phyloP scores from a whole-genome alignment of 2,329 filamentous ascomycete genomes.

The Orbilia ellipsospora region DNA sequence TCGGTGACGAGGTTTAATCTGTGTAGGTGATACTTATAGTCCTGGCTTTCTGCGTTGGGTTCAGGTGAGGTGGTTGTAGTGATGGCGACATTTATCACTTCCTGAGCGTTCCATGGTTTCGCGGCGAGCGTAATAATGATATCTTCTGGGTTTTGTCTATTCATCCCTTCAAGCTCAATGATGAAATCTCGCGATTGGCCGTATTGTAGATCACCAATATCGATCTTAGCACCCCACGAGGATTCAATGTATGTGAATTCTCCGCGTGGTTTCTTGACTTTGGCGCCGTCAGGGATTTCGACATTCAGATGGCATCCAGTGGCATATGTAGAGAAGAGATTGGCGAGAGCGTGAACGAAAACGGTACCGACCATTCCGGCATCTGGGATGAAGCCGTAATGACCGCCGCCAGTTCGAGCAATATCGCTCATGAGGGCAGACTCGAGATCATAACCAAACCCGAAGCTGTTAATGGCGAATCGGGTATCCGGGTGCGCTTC shows the following conservation, averaged over 20 bases:
- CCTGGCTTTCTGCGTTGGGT: slow-evolving; percentile 18
- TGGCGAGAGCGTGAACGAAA: slow-evolving; percentile 72
- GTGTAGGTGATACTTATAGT: slow-evolving; percentile 47
- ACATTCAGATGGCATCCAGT: slow-evolving; percentile 63
- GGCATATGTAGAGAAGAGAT: slow-evolving; percentile 71
- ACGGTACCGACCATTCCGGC: slow-evolving; percentile 73
- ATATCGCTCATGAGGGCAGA: slow-evolving; percentile 72
- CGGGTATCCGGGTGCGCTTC: slow-evolving; percentile 56
- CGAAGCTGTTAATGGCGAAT: slow-evolving; percentile 66
- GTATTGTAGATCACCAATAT: slow-evolving; percentile 68
- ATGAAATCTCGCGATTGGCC: slow-evolving; percentile 71
- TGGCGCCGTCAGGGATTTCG: slow-evolving; percentile 58
- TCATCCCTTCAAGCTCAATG: slow-evolving; percentile 43
- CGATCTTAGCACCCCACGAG: slow-evolving; percentile 54
- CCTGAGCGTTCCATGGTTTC: slow-evolving; percentile 56
- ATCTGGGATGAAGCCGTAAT: slow-evolving; percentile 72
- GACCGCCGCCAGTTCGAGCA: slow-evolving; percentile 69
- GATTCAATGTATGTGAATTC: slow-evolving; percentile 59
- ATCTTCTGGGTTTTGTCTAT: slow-evolving; percentile 15
- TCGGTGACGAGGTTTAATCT: slow-evolving; percentile 42
- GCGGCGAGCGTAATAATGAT: slow-evolving; percentile 59
- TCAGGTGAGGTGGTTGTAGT: slow-evolving; percentile 41
- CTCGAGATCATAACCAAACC: slow-evolving; percentile 67
- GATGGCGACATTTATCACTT: slow-evolving; percentile 20
- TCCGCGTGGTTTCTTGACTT: slow-evolving; percentile 60